Base-by-base conservation (phyloP, 805 yeast genomes). In the Diddensiella caesifluorescens region DNA sequence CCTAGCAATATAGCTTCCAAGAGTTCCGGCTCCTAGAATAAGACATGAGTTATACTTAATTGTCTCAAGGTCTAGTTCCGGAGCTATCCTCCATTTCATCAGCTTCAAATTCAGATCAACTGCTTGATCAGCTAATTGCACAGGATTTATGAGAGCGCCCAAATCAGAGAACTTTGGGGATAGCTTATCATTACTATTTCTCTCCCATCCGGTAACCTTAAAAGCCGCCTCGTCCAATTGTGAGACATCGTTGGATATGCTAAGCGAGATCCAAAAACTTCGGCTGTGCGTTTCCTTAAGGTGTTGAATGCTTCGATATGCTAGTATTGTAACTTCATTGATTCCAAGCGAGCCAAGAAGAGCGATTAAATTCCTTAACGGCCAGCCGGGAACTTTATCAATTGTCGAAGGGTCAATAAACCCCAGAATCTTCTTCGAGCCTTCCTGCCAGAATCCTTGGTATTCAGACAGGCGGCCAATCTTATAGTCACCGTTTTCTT, bases 11-110 rank as follows among this genome's bases (percentile, higher is more conserved):
- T 90, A 90, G 45, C 94, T 82, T 0, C 98, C 99, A 5, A 94
- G 69, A 2, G 99, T 92, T 4, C 99, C 99, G 0, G 97, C 84
- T 0, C 99, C 99, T n/a, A 92, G 70, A 12, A 92, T 65, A 32
- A 92, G 62, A 28, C 89, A 82, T 49, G 73, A 80, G 7, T 81
- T 73, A 13, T 62, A 45, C 49, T 76, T 74, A 18, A 92, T 67
- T 2, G 64, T 56, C 4, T 84, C 89, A 35, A 92, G 67, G 55
- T 92, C 75, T 3, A 92, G 58, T 5, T 77, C 72, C 0, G 98
- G 97, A 0, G 85, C 87, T 13, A 92, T 75, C 51, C 98, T 72
- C 99, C 99, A 92, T 57, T 88, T 87, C 98, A 92, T 92, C 34
- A 92, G 67, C 63, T 86, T 85, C 45, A 92, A 67, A 57, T 92